Base-by-base conservation (phyloP, 805 yeast genomes). In the Candida tammaniensis region DNA sequence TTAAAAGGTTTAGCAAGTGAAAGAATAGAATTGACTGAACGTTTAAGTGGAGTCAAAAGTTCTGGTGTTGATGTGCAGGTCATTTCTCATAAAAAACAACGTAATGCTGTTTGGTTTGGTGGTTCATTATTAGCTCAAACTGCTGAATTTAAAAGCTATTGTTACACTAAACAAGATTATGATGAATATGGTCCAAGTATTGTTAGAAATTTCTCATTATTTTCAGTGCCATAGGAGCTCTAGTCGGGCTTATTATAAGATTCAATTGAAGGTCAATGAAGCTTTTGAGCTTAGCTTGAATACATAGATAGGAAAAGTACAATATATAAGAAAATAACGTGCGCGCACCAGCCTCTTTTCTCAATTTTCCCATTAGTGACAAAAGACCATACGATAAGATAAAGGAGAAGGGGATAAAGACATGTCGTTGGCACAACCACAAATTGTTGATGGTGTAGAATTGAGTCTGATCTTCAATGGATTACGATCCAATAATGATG, bases 71-170 rank as follows among this genome's bases (percentile, higher is more conserved):
- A 88, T 38, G 99, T 93, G 37, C 94, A 86, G 65, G 99, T 93
- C 42, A 89, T 93, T 47, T 80, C 95, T 18, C 99, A 93, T 68
- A 88, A 91, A 70, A 85, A 93, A 65, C 99, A 93, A 70, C 78
- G 96, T 60, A 87, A 93, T 55, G 99, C 99, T 3, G 99, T 93
- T 39, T 93, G 99, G 99, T 93, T 91, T 58, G 99, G 99, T 50
- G 99, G 99, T 48, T 85, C 95, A 14, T 69, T 93, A 48, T 73
- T 93, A 56, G 98, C 99, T 1, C 98, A 91, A 68, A 93, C 99
- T 8, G 80, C 95, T 15, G 98, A 93, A 65, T 93, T 93, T 68
- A 86, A 84, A 64, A 80, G 94, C 60, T 89, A 89, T 64, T 93
- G 98, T 61, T 93, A 93, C 68, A 91, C 98, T 16, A 93, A 93